phyloP scores from a whole-genome alignment of 2,329 filamentous ascomycete genomes.

The Colletotrichum sp. region DNA sequence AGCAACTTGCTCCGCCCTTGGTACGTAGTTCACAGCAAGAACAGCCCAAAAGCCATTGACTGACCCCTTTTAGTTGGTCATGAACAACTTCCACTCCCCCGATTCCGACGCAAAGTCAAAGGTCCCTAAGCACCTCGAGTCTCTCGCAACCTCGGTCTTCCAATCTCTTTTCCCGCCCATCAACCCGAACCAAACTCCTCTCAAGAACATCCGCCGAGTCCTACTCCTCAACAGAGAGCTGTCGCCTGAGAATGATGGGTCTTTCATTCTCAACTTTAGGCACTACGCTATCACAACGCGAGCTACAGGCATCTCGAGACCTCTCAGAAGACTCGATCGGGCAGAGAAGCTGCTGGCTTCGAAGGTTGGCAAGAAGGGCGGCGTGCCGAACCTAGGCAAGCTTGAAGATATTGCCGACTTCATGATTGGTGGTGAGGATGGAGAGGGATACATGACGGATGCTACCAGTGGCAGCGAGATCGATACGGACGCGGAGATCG shows the following conservation, averaged over 20 bases:
- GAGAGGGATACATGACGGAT: conserved; percentile 85
- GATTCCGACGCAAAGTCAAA: conserved; percentile 64
- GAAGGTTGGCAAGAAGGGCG: conserved; percentile 68
- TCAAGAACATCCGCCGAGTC: conserved; percentile 91
- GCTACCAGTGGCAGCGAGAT: conserved; percentile 85
- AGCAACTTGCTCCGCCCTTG: conserved; percentile 84
- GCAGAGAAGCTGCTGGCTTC: conserved; percentile 77
- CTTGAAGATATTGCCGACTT: conserved; percentile 95
- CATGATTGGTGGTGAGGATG: conserved; percentile 81
- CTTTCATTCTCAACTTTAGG: conserved; percentile 84
- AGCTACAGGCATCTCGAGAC: conserved; percentile 81
- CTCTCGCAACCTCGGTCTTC: conserved; percentile 90
- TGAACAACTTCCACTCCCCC: conserved; percentile 92
- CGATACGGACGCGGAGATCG: conserved; percentile 95
- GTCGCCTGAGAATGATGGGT: conserved; percentile 62
- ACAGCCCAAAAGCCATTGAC: conserved; percentile 1
- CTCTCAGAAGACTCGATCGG: conserved; percentile 82
- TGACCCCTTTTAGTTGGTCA: conserved; percentile 71
- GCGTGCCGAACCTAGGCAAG: conserved; percentile 86
- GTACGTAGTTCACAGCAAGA: conserved; percentile 47
- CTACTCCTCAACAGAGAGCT: conserved; percentile 86
- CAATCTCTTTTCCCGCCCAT: conserved; percentile 96
- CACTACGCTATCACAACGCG: conserved; percentile 97
- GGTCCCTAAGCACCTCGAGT: conserved; percentile 93
- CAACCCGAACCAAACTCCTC: conserved; percentile 86